These are phyloP conservation scores for Thielaviopsis euricoi DNA, from an alignment of 2,329 filamentous ascomycete species.

Conservation along the genomic window DNA sequence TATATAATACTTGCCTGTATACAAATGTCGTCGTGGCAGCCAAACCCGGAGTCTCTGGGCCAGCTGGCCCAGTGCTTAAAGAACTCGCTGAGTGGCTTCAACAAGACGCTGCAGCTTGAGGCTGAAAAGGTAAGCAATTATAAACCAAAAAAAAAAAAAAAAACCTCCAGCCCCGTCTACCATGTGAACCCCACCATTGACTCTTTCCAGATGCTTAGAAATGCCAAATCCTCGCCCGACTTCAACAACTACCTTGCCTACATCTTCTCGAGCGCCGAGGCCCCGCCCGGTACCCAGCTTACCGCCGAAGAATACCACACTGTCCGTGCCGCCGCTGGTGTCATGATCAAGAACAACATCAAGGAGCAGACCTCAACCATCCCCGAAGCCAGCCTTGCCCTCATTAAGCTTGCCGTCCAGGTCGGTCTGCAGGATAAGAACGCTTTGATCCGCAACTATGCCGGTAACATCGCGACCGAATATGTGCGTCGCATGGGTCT, in stretches of 20 bases:
- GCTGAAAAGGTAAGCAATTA: conserved; percentile 68
- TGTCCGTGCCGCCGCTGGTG: conserved; percentile 71
- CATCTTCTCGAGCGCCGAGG: conserved; percentile 58
- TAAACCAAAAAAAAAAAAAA: too few species aligned
- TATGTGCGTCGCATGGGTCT: conserved; percentile 72
- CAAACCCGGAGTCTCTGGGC: conserved; percentile 67
- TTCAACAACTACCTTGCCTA: conserved; percentile 96
- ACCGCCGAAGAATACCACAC: conserved; percentile 49
- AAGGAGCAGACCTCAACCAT: conserved; percentile 60
- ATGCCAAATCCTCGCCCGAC: conserved; percentile 77
- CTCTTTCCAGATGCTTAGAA: conserved; percentile 64
- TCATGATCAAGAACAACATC: conserved; percentile 94
- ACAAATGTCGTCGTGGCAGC: conserved; percentile 75
- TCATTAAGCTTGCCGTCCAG: conserved; percentile 67
- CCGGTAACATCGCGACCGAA: conserved; percentile 89
- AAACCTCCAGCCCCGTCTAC: too few species aligned
- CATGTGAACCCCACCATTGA: neutral
- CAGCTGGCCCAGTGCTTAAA: conserved; percentile 80
- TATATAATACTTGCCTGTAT: neutral
- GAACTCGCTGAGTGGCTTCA: conserved; percentile 77
- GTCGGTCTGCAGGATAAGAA: conserved; percentile 67
- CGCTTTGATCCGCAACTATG: conserved; percentile 69
- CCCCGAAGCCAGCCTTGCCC: conserved; percentile 51
- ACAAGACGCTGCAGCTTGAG: conserved; percentile 68
- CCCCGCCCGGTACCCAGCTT: conserved; percentile 42